Base-by-base conservation (phyloP, 768 basidiomycete genomes). In the Lactarius evosmus region DNA sequence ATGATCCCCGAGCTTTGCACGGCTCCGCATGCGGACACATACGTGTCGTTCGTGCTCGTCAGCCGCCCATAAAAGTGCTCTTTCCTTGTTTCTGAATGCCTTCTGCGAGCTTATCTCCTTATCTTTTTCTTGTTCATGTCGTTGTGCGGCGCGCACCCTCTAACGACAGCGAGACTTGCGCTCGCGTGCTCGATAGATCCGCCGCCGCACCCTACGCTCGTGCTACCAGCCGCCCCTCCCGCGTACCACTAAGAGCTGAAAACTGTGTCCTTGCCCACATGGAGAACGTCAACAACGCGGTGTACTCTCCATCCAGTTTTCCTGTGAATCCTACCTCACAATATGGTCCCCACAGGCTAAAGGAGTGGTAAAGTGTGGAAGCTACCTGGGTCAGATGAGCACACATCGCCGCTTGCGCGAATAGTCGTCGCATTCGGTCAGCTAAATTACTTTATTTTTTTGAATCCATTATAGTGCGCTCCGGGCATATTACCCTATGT, bases 231-330 rank as follows among this genome's bases (percentile, higher is more conserved):
- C 98, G 96, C 96, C 86, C 93, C 69, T 81, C 83, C 19, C 73
- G 72, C 3, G 75, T 74, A 36, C 86, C 87, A 3, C 71, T 98
- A 29, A 77, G 80, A 29, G 76, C 83, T n/a, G 86, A 90, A 38
- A 98, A 98, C 72, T 85, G 89, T 62, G 91, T 95, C 12, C 86
- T 94, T 4, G 85, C 97, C 75, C 90, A 93, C 61, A 74, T 80
- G 61, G 79, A 78, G 56, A 92, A 97, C 59, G 90, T 86, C 0
- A 85, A 86, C 70, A 80, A 78, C 62, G 93, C 94, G 72, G 71
- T 79, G 44, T 75, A 73, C 41, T 44, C 60, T 78, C 78, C 44
- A 84, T 82, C 29, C 19, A 2, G 30, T 9, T 44, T 17, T 22
- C 32, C 14, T 58, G 7, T 7, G 1, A 49, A 25, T 14, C 46